Base-by-base conservation (phyloP, 2,329 filamentous ascomycete genomes). In the Sporothrix brunneoviolacea region DNA sequence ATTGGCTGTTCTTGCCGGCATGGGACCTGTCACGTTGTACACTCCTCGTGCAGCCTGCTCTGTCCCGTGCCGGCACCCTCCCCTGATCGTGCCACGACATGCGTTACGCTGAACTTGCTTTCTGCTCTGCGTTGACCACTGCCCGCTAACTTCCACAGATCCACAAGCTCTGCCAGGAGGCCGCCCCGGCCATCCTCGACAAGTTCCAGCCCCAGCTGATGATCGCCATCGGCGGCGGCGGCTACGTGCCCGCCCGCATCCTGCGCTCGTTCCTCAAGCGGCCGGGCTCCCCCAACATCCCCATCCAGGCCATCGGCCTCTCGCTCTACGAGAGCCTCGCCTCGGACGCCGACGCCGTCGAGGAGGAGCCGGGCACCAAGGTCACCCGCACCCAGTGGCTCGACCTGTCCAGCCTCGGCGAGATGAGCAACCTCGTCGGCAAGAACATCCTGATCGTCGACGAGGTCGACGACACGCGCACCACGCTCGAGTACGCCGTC, bases 371-470 rank as follows among this genome's bases (percentile, higher is more conserved):
- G 38, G 91, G 91, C 59, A 96, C 88, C 58, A 93, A 94, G 73
- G 93, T 98, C 61, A 97, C 89, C 37, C 87, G 93, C 61, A 97
- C 93, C 35, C 93, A 98, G 79, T 98, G 93, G 93, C 83, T 98
- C 52, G 93, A 98, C 69, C 75, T 98, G 54, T 87, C 79, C 57
- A 85, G 84, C 42, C 79, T 95, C 41, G 77, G 80, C 58, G 83
- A 90, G 70, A 93, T 95, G 84, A 79, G 83, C 65, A 91, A 91
- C 70, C 74, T 95, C 63, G 85, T 95, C 56, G 89, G 89, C 70
- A 94, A 94, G 79, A 87, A 87, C 67, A 83, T 95, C 55, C 75
- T 95, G 58, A 95, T 95, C 57, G 90, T 95, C 30, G 90, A 95
- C 65, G 90, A 96, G 78, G 91, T 96, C 38, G 91, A 96, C 66